Evolutionary conservation across 306 rosid species (phyloP).

Genomic region (Begonia fuchsioides): DNA sequence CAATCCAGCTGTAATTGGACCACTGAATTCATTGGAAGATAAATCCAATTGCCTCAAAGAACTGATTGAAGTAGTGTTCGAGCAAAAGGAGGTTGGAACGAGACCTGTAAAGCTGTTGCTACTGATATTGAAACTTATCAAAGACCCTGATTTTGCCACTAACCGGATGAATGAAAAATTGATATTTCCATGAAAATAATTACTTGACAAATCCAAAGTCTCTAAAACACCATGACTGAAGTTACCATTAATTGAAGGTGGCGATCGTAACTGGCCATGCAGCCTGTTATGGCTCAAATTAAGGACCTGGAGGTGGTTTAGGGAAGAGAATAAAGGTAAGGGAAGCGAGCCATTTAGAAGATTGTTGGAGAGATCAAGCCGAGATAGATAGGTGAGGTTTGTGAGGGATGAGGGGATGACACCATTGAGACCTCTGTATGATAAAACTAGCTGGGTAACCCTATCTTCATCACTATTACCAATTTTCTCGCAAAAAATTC

Average conservation of each 20-base stretch:
- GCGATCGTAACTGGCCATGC: constrained; percentile 27
- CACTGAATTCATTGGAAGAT: constrained; percentile 42
- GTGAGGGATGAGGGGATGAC: constrained; percentile 20
- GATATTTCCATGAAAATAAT: constrained; percentile 38
- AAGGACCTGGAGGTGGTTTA: constrained; percentile 23
- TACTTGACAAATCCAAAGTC: constrained; percentile 62
- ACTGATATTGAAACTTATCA: constrained; percentile 61
- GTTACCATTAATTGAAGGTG: neutral
- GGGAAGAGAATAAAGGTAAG: constrained; percentile 19
- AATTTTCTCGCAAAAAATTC: constrained; percentile 29
- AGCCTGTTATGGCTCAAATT: constrained; percentile 50
- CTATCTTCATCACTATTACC: constrained; percentile 9
- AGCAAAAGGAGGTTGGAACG: constrained; percentile 44
- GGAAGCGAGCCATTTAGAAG: constrained; percentile 32
- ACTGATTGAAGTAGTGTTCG: constrained; percentile 12
- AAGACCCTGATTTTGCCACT: constrained; percentile 19
- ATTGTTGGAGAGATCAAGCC: constrained; percentile 55
- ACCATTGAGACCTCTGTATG: constrained; percentile 44
- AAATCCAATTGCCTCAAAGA: constrained; percentile 41
- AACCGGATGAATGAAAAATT: constrained; percentile 29
- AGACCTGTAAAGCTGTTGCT: constrained; percentile 58
- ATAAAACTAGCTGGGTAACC: constrained; percentile 37
- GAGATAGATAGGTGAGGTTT: constrained; percentile 31
- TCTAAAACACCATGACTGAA: constrained; percentile 9
- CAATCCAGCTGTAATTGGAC: constrained; percentile 33